These are phyloP conservation scores for Usnea hakonensis DNA, from an alignment of 495 filamentous ascomycete genomes.

Conservation along the genomic window DNA sequence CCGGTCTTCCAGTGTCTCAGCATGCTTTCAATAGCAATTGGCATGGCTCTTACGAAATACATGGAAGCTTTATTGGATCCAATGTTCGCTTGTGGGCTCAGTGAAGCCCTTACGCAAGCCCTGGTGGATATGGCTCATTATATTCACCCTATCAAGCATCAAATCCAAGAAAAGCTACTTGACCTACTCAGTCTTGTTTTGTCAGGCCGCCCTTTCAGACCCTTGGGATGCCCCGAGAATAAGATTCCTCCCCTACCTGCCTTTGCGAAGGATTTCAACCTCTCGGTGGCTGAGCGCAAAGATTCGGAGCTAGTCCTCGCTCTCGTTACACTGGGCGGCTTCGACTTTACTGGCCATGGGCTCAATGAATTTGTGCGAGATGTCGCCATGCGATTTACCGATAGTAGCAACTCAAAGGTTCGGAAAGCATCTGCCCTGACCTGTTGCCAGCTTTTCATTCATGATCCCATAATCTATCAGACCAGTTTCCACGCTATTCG, in stretches of 20 bases:
- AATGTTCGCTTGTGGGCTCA: constrained; percentile 93
- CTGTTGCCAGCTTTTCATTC: constrained; percentile 92
- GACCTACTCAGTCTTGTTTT: constrained; percentile 93
- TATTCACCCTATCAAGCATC: constrained; percentile 85
- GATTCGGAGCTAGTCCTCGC: constrained; percentile 89
- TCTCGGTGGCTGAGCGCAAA: constrained; percentile 51
- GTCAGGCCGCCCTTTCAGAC: constrained; percentile 82
- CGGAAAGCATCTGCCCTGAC: constrained; percentile 92
- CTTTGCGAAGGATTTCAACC: constrained; percentile 76
- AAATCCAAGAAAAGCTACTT: constrained; percentile 86
- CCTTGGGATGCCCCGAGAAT: constrained; percentile 77
- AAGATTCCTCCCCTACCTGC: constrained; percentile 60
- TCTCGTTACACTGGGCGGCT: constrained; percentile 86
- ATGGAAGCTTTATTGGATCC: constrained; percentile 94
- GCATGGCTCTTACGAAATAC: constrained; percentile 93
- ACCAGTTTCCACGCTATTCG: constrained; percentile 93
- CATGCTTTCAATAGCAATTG: constrained; percentile 87
- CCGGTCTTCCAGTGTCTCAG: constrained; percentile 98
- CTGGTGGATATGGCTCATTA: constrained; percentile 98
- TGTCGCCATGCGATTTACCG: constrained; percentile 94
- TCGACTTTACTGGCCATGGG: constrained; percentile 89
- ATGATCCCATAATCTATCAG: constrained; percentile 94
- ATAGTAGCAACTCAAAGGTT: constrained; percentile 89
- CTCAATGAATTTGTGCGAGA: constrained; percentile 98
- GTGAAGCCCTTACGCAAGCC: constrained; percentile 84